A percentile compares a stretch with the other conserved stretches of the same genome.
phyloP scores from a whole-genome alignment of 2,329 filamentous ascomycete species.

The Trichoderma sp. region DNA sequence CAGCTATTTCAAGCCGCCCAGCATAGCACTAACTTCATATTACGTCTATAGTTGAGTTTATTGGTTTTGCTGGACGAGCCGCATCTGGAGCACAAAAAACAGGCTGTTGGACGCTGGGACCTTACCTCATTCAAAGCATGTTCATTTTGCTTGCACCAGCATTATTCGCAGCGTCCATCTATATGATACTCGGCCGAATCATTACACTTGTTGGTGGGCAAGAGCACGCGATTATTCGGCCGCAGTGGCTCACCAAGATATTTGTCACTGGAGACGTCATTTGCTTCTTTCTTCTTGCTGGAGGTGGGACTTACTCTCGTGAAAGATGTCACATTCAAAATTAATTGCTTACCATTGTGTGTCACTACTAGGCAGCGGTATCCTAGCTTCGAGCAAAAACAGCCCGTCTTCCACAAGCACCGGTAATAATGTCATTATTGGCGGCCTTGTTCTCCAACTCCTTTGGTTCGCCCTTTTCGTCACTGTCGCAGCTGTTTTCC shows the following conservation, averaged over 20 bases:
- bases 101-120: slow-evolving; percentile 35
- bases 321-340: neutral
- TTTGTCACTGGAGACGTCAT: slow-evolving; percentile 60
- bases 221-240: slow-evolving; percentile 40
- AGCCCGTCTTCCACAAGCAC: slow-evolving; percentile 33
- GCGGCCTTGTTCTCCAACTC: slow-evolving; percentile 61
- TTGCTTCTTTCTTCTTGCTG: slow-evolving; percentile 46
- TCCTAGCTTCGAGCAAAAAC: neutral
- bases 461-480: slow-evolving; percentile 61
- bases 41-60: slow-evolving; percentile 13
- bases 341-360: neutral
- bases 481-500: slow-evolving; percentile 52
- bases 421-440: slow-evolving; percentile 59
- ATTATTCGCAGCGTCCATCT: slow-evolving; percentile 55
- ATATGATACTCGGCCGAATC: slow-evolving; percentile 54
- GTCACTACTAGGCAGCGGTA: neutral
- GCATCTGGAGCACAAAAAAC: slow-evolving; percentile 1
- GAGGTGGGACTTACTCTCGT: neutral
- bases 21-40: neutral
- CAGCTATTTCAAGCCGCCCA: too few species aligned
- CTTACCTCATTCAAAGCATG: slow-evolving; percentile 49
- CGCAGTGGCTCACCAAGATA: slow-evolving; percentile 53
- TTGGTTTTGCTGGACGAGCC: slow-evolving; percentile 21
- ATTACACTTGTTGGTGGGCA: slow-evolving; percentile 46
- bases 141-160: slow-evolving; percentile 53